phyloP scores from a whole-genome alignment of 2,329 filamentous ascomycete genomes.

The Penicillium brevicompactum region DNA sequence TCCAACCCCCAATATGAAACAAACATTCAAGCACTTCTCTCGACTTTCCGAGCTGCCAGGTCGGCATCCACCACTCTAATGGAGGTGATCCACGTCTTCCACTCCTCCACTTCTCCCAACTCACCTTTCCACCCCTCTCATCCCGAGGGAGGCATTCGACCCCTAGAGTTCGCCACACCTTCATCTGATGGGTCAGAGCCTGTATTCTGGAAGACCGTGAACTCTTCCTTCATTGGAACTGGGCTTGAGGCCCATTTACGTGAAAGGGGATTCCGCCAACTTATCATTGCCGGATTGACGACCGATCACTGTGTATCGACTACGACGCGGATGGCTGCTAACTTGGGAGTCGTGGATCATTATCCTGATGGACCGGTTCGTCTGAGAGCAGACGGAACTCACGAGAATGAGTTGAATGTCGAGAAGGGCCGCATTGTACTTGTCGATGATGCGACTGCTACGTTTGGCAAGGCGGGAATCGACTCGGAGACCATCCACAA shows the following conservation, averaged over 20 bases:
- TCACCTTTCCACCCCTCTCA: conserved; percentile 42
- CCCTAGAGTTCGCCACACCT: conserved; percentile 34
- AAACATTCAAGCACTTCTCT: conserved; percentile 45
- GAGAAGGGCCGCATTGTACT: conserved; percentile 43
- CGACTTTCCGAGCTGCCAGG: conserved; percentile 35
- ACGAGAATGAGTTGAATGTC: conserved; percentile 20
- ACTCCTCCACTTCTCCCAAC: conserved; percentile 40
- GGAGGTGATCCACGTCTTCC: conserved; percentile 50
- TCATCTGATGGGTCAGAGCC: conserved; percentile 37
- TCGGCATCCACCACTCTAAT: conserved; percentile 12
- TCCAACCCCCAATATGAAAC: conserved; percentile 50
- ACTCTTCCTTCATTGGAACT: conserved; percentile 52
- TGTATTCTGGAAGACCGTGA: conserved; percentile 49
- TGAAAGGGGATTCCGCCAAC: conserved; percentile 36
- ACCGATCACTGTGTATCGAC: conserved; percentile 56
- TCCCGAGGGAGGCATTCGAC: conserved; percentile 28
- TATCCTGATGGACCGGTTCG: conserved; percentile 18
- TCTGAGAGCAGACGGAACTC: conserved; percentile 22
- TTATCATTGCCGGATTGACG: conserved; percentile 48
- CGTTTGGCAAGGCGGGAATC: conserved; percentile 46
- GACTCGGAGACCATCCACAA: conserved; percentile 51
- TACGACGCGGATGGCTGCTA: conserved; percentile 51
- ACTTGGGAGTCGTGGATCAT: conserved; percentile 46
- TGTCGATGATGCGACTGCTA: conserved; percentile 51
- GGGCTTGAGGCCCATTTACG: conserved; percentile 43